Evolutionary conservation across 2,329 filamentous ascomycete genomes (phyloP), one percentile per base, ranked within the genome.

Genomic region (Aureobasidium sp.): DNA sequence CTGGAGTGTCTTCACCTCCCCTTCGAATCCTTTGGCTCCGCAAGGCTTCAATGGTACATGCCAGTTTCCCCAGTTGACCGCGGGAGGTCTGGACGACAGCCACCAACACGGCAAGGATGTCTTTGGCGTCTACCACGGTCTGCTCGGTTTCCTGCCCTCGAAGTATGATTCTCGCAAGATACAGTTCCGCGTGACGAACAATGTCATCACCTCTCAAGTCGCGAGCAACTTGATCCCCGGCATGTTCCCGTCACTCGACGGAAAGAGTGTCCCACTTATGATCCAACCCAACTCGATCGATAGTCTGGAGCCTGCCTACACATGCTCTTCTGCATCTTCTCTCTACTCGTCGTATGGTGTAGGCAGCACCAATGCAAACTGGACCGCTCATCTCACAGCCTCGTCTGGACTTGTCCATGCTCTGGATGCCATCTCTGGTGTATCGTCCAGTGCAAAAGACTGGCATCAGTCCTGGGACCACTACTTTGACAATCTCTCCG

Each of bases 401-500:
- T 79, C 86, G 0, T 69, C 72, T 2, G 64, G 73, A 0, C 75
- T 94, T 0, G 89, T 82, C 68, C 67, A 71, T 6, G 72, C 71
- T 0, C 80, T 94, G 0, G 89, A 94, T 67, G 70, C 75, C 43
- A 80, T 93, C 47, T 89, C 87, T 0, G 87, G 86, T 31, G 81
- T 94, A 0, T 69, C 79, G 0, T 63, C 77, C 0, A 72, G 72
- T 35, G 80, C 85, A 62, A 68, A 69, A 0, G 85, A 78, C 3
- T 94, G 89, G 77, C 88, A 93, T 68, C 78, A 74, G 42, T 85
- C 81, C 57, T 86, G 88, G 67, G 90, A 94, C 69, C 89, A 91
- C 72, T 94, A 94, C 75, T 94, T 86, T 67, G 90, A 94, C 70
- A 94, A 91, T 68, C 79, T 94, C 1, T 90, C 88, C 0, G 86